Evolutionary conservation across 2,329 filamentous ascomycete species (phyloP).

Genomic region (Phaeosphaeriaceae sp.): DNA sequence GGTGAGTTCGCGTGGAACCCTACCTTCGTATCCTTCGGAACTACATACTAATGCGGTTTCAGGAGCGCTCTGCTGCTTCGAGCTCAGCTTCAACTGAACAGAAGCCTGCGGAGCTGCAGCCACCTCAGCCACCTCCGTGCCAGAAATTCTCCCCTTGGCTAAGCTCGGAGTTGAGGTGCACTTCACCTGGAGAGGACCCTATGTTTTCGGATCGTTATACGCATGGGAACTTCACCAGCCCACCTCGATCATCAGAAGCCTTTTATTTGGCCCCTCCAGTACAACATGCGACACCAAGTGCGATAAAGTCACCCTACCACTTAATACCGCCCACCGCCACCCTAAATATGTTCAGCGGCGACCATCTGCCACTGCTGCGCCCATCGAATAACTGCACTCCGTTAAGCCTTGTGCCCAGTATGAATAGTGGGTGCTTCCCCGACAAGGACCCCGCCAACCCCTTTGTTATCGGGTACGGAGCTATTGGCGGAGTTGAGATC

Average conservation of each 20-base stretch:
- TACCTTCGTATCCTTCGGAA: constrained; percentile 17
- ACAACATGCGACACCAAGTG: constrained; percentile 64
- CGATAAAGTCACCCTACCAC: constrained; percentile 48
- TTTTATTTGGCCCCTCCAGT: constrained; percentile 71
- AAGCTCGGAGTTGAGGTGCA: constrained; percentile 44
- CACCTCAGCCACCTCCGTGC: constrained; percentile 43
- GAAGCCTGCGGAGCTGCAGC: constrained; percentile 60
- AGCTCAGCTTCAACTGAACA: constrained; percentile 66
- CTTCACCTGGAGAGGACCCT: constrained; percentile 69
- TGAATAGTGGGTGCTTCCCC: constrained; percentile 70
- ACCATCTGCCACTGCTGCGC: constrained; percentile 63
- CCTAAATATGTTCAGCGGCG: constrained; percentile 55
- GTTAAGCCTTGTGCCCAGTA: constrained; percentile 64
- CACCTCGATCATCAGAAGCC: constrained; percentile 64
- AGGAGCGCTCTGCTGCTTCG: constrained; percentile 74
- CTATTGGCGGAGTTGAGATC: constrained; percentile 69
- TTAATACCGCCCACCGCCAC: constrained; percentile 47
- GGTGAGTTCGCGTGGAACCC: constrained; percentile 33
- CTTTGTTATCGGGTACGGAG: constrained; percentile 72
- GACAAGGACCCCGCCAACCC: constrained; percentile 67
- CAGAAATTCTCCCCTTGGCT: constrained; percentile 45
- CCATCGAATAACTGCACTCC: constrained; percentile 59
- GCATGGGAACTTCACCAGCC: constrained; percentile 72
- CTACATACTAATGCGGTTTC: constrained; percentile 21
- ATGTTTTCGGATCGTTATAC: constrained; percentile 71